phyloP scores from a whole-genome alignment of 2,329 filamentous ascomycete species.

The Cladophialophora immunda region DNA sequence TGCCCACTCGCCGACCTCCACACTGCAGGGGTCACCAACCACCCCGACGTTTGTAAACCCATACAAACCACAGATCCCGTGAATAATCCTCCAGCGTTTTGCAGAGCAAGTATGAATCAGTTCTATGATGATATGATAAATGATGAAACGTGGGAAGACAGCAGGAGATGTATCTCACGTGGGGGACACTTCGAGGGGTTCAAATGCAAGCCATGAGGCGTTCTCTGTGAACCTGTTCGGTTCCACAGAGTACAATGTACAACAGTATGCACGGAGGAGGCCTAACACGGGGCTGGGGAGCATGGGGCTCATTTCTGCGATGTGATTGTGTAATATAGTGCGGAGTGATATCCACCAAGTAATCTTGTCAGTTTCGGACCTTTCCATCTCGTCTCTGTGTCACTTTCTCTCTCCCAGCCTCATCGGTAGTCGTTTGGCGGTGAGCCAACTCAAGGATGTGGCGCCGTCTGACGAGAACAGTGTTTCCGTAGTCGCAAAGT shows the following conservation, averaged over 20 bases:
- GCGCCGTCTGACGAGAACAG: too few species aligned
- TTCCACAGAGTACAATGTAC: neutral
- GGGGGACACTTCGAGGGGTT: neutral
- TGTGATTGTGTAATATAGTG: neutral
- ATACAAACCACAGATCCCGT: conserved; percentile 13
- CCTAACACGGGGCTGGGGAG: neutral
- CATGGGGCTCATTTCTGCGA: neutral
- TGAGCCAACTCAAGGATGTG: too few species aligned
- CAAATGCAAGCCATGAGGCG: neutral
- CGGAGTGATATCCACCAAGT: neutral
- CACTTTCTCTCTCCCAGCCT: neutral
- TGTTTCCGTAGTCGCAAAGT: too few species aligned
- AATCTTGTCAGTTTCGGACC: neutral
- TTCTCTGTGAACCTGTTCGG: neutral
- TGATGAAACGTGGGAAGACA: neutral
- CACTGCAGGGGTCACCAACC: conserved; percentile 16
- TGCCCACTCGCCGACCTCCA: conserved; percentile 12
- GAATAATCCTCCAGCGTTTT: neutral
- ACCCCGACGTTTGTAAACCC: conserved; percentile 22
- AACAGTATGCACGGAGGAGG: neutral
- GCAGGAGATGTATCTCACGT: neutral
- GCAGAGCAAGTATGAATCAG: neutral
- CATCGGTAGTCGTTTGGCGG: neutral
- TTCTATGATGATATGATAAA: neutral
- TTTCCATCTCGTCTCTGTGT: neutral